Base-by-base conservation (phyloP, 2,329 filamentous ascomycete species). In the Scolecobasidium constrictum region DNA sequence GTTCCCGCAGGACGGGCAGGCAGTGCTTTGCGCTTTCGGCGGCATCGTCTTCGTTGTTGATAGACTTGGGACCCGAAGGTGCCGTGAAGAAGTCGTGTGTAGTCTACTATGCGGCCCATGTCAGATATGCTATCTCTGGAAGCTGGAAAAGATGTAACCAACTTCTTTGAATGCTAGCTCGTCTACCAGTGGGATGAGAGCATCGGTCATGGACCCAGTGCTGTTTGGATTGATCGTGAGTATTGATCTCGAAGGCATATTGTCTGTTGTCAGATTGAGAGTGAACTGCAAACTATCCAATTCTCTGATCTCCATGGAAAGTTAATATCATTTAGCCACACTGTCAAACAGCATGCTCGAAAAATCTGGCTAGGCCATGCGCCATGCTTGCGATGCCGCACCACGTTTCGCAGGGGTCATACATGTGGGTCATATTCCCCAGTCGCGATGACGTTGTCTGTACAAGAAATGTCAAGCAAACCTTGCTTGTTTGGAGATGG, bases 171-270 rank as follows among this genome's bases (percentile, higher is more conserved):
- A 67, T 36, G 60, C 58, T 2, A 73, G 59, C 13, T 54, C 51
- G 37, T 67, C 54, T 42, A 72, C 60, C 7, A 72, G 56, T 6
- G 67, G 67, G 50, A 70, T 69, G 52, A 88, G 68, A 19, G 73
- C 75, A 5, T 75, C 65, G 9, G 83, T 90, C 83, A 90, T 90
- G 43, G 69, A 65, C 44, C 64, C 52, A 1, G 80, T 86, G 2
- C 82, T 86, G 63, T 92, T 92, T 23, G 85, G 84, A 55, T 92
- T 90, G 52, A 90, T 71, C 47, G 90, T 67, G 33, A 90, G 69
- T 48, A 88, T 77, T n/a, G 26, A 31, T 9, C 26, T 7, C 26
- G n/a, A n/a, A 9, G 26, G 26, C 26, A 31, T 31, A 7, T 7
- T 31, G 26, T n/a, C n/a, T n/a, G n/a, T n/a, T n/a, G n/a, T n/a